These are phyloP conservation scores for Phytophthora lateralis DNA, from an alignment of 352 stramenopile species.

Conservation along the genomic window DNA sequence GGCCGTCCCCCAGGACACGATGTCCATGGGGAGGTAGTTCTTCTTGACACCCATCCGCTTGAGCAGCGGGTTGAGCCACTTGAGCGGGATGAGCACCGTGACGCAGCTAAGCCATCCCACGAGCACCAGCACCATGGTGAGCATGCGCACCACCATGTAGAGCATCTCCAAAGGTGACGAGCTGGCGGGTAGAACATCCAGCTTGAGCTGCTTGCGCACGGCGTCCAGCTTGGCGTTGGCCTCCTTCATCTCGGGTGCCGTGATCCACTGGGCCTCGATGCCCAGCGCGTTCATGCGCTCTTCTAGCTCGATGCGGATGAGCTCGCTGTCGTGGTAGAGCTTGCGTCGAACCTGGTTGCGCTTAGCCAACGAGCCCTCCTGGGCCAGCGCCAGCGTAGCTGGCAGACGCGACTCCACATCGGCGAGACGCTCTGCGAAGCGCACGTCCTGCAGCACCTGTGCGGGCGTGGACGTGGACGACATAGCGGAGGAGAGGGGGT, in stretches of 20 bases:
- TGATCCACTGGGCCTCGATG: slow-evolving; percentile 63
- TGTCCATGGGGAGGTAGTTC: slow-evolving; percentile 83
- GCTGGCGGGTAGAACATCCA: slow-evolving; percentile 58
- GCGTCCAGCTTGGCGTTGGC: slow-evolving; percentile 64
- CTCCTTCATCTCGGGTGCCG: slow-evolving; percentile 49
- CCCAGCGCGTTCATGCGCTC: slow-evolving; percentile 73
- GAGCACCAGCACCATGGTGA: slow-evolving; percentile 70
- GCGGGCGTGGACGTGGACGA: slow-evolving; percentile 42
- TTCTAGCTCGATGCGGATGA: slow-evolving; percentile 81
- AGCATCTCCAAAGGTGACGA: slow-evolving; percentile 53
- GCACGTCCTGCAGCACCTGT: slow-evolving; percentile 62
- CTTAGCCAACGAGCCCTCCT: slow-evolving; percentile 57
- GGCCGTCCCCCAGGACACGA: slow-evolving; percentile 60
- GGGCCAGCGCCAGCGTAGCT: slow-evolving; percentile 44
- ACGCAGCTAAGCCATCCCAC: slow-evolving; percentile 79
- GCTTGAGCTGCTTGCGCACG: slow-evolving; percentile 64
- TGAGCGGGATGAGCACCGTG: slow-evolving; percentile 68
- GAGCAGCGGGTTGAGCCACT: slow-evolving; percentile 60
- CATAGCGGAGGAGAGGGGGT: slow-evolving; percentile 19
- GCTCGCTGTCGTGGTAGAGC: slow-evolving; percentile 74
- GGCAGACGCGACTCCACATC: slow-evolving; percentile 59
- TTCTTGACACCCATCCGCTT: slow-evolving; percentile 63
- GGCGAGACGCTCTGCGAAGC: slow-evolving; percentile 60
- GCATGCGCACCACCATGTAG: slow-evolving; percentile 73
- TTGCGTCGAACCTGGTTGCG: slow-evolving; percentile 74